phyloP scores from a whole-genome alignment of 495 filamentous ascomycete genomes.

The Cercophora newfieldiana region DNA sequence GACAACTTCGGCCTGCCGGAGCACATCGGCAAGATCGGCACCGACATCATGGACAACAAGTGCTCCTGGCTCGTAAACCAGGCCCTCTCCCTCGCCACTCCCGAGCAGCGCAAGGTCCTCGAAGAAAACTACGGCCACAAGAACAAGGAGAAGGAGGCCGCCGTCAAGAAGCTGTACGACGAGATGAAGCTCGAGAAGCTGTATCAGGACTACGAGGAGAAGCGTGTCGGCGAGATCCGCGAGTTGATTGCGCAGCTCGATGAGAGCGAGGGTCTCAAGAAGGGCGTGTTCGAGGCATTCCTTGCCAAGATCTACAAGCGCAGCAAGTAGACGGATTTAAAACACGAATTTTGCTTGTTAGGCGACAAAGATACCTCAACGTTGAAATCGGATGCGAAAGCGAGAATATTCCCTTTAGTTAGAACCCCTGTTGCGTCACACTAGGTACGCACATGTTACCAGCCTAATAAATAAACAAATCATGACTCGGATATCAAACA shows the following conservation, averaged over 20 bases:
- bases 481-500: not conserved
- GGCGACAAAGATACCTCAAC: not conserved
- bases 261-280: conserved; percentile 83
- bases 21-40: conserved; percentile 95
- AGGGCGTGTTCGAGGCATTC: conserved; percentile 85
- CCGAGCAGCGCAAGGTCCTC: conserved; percentile 78
- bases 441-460: not conserved
- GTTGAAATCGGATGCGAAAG: not conserved
- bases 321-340: conserved; percentile 63
- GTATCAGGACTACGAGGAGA: conserved; percentile 88
- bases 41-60: conserved; percentile 99
- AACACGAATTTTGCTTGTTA: not conserved
- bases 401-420: not conserved
- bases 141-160: conserved; percentile 73
- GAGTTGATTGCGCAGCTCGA: conserved; percentile 76
- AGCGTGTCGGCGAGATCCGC: conserved; percentile 70
- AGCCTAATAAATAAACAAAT: not conserved
- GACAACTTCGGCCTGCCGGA: conserved; percentile 93
- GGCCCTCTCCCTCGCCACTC: conserved; percentile 71
- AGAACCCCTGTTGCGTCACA: not conserved
- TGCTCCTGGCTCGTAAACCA: conserved; percentile 97
- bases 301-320: conserved; percentile 96
- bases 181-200: conserved; percentile 78
- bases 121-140: conserved; percentile 90
- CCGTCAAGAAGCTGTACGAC: conserved; percentile 82